Base-by-base conservation (phyloP, 2,329 filamentous ascomycete genomes). In the Neoscytalidium dimidiatum region DNA sequence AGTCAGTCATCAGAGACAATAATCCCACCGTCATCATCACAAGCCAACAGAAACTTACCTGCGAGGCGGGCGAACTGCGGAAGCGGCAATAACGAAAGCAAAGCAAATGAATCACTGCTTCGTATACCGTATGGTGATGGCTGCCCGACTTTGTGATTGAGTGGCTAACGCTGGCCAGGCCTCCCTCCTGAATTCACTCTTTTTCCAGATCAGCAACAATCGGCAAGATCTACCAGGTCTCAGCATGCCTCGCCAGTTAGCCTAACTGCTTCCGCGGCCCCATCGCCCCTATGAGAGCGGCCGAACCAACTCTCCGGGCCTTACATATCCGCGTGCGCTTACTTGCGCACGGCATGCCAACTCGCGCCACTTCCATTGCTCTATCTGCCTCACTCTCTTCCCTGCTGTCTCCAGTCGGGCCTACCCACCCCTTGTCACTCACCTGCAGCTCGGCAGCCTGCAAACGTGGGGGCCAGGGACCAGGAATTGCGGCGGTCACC, bases 251-350 rank as follows among this genome's bases (percentile, higher is more conserved):
- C 53, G 31, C 19, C 38, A 44, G 53, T 23, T 19, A 13, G 26
- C 23, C 56, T 46, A 60, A 28, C 35, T 46, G n/a, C 23, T 60
- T 60, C 43, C 17, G 56, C 41, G 28, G 26, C 49, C 56, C n/a
- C 56, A 21, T 28, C 19, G n/a, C 53, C 51, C 41, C 43, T 31
- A 44, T 41, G 38, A 60, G 33, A 38, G 38, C 56, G 56, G 56
- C 56, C 56, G 56, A 60, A 60, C 56, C 56, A 44, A 35, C 26
- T 60, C 41, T 33, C 41, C 28, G 56, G 56, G 56, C 56, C 56
- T 60, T 60, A 60, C 56, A 46, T 60, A 60, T 60, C 56, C 56
- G 56, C 56, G 56, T 60, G 56, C 38, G 56, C 56, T 60, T 43
- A 60, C 49, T 35, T 52, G 49, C 56, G 56, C 33, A 38, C 31